Base-by-base conservation (phyloP, 140 eudicot species). In the Flaveria floridana region DNA sequence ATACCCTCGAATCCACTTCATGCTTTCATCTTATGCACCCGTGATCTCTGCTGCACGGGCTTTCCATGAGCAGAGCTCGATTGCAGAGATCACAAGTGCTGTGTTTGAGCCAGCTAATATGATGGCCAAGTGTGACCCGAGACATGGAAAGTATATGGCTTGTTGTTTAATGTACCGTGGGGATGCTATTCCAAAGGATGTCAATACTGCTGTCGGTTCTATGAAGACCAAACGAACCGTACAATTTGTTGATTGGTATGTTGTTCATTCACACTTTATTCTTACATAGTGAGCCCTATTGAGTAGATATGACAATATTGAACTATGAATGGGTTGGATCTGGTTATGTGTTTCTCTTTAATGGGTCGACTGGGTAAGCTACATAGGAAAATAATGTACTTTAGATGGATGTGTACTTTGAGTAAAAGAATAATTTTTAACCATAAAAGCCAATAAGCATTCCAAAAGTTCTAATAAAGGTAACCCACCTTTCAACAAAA, bases 121-220 rank as follows among this genome's bases (percentile, higher is more conserved):
- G 96, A 85, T 89, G 96, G 96, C 96, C 30, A 89, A 89, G 72
- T 89, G 96, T 72, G 90, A 89, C 67, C 92, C 96, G 0, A 85
- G 92, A 82, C 96, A 89, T 62, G 93, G 93, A 0, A 89, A 89
- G 78, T 89, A 89, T 67, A 87, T 87, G 96, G 96, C 96, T 5
- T 89, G 96, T 10, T 89, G 93, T 55, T 80, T 89, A 52, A 89
- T 89, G 96, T 89, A 83, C 53, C 89, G 96, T 12, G 96, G 96
- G 30, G 96, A 89, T 83, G 92, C 86, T 2, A 84, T 89, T 23
- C 96, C 96, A 0, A 89, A 89, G 81, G 96, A 89, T 81, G 96
- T 89, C 14, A 89, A 89, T 73, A 75, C 89, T 68, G 88, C 95
- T 76, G 91, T 86, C 13, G 89, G 87, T 30, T 65, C 91, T 53